phyloP scores from a whole-genome alignment of 2,329 filamentous ascomycete genomes.

The Phialocephala sp. region DNA sequence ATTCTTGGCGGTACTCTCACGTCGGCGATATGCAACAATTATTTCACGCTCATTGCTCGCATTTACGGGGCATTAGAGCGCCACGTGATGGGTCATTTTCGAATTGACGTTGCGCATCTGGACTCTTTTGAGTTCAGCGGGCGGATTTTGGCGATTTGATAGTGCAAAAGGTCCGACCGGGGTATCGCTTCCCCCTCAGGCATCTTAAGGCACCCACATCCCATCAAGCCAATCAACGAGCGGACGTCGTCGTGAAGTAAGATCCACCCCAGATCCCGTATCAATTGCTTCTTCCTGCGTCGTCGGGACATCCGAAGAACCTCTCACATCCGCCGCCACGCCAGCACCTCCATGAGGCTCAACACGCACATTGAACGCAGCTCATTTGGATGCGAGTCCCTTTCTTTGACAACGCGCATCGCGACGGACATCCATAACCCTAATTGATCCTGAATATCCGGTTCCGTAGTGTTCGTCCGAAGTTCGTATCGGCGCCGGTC shows the following conservation, averaged over 20 bases:
- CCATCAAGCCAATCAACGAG: neutral
- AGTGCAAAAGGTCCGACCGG: neutral
- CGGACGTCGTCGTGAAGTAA: neutral
- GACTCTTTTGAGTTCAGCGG: constrained; percentile 8
- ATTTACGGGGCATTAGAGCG: neutral
- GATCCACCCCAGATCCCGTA: neutral
- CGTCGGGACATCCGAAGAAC: constrained; percentile 3
- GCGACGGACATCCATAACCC: neutral
- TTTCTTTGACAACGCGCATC: neutral
- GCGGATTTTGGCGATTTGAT: neutral
- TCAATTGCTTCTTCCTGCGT: constrained; percentile 6
- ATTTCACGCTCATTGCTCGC: neutral
- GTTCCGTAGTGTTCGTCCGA: constrained; percentile 13
- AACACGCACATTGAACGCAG: neutral
- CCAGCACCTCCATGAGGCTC: neutral
- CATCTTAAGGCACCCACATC: neutral
- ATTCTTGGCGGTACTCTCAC: neutral
- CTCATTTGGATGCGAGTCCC: neutral
- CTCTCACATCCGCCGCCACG: neutral
- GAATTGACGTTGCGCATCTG: neutral
- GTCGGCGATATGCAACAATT: neutral
- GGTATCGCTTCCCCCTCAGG: neutral
- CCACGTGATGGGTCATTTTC: neutral
- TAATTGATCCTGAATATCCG: neutral
- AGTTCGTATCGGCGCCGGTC: neutral